Percentiles rank a stretch among this genome's conserved stretches.
These are phyloP conservation scores for Pestalotiopsis sp. DNA, from an alignment of 2,329 filamentous ascomycete species.

Conservation along the genomic window DNA sequence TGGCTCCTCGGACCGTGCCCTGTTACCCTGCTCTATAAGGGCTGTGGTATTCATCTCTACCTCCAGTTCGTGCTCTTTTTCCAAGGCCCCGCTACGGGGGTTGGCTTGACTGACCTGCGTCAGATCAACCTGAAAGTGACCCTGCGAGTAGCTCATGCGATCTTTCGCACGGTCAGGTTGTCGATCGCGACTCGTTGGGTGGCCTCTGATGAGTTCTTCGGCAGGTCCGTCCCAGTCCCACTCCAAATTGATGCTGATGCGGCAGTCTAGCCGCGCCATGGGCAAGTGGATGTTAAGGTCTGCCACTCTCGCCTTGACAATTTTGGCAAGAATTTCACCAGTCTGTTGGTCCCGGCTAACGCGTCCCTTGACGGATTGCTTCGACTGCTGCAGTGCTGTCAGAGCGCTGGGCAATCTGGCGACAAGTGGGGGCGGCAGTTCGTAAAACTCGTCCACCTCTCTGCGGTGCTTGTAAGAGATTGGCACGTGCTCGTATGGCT, in stretches of 20 bases:
- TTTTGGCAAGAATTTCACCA: conserved; percentile 72
- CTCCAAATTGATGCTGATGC: conserved; percentile 93
- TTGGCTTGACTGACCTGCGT: conserved; percentile 75
- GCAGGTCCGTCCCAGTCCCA: conserved; percentile 78
- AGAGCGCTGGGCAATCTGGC: conserved; percentile 67
- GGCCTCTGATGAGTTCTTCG: conserved; percentile 51
- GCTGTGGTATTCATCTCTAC: conserved; percentile 69
- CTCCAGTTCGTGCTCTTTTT: conserved; percentile 79
- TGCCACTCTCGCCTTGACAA: conserved; percentile 86
- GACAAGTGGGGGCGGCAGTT: conserved; percentile 64
- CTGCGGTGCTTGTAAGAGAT: conserved; percentile 82
- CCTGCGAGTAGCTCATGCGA: conserved; percentile 86
- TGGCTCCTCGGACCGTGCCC: conserved; percentile 51
- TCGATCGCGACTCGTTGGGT: conserved; percentile 39
- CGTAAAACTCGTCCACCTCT: conserved; percentile 84
- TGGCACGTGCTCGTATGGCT: conserved; percentile 49
- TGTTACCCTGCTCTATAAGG: conserved; percentile 68
- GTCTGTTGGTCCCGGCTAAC: conserved; percentile 79
- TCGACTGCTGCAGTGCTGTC: conserved; percentile 59
- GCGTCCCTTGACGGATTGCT: conserved; percentile 65
- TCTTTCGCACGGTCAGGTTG: conserved; percentile 78
- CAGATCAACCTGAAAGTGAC: conserved; percentile 86
- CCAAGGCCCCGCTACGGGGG: conserved; percentile 42
- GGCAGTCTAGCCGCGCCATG: conserved; percentile 78
- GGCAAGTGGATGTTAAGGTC: conserved; percentile 90